Evolutionary conservation across 2,329 filamentous ascomycete species (phyloP).

Genomic region (Aureobasidium sp.): DNA sequence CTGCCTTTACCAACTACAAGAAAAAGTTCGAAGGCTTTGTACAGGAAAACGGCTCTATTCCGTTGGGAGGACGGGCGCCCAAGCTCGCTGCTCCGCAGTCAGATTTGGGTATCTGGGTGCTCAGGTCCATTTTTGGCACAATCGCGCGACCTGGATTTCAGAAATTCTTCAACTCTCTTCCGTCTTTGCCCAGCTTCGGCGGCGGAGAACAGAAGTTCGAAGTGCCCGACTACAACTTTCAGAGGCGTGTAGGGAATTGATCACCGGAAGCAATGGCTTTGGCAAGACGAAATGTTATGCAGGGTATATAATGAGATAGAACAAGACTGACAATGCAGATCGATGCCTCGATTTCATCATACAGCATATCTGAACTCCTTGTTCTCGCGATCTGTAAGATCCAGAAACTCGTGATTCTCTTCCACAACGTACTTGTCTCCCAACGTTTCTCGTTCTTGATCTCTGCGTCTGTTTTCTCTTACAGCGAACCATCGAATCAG

Average conservation of each 20-base stretch:
- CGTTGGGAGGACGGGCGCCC: slow-evolving; percentile 23
- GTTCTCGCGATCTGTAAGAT: slow-evolving; percentile 51
- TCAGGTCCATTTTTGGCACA: slow-evolving; percentile 20
- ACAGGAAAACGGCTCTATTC: slow-evolving; percentile 24
- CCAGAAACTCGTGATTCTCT: slow-evolving; percentile 23
- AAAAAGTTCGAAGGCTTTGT: slow-evolving; percentile 21
- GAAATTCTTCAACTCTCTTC: not conserved
- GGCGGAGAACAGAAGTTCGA: not conserved
- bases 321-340: not conserved
- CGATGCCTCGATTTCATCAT: not conserved
- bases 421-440: slow-evolving; percentile 19
- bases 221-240: not conserved
- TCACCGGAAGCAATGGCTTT: not conserved
- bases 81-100: slow-evolving; percentile 22
- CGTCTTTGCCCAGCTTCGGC: not conserved
- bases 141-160: slow-evolving; percentile 16
- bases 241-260: not conserved
- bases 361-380: slow-evolving; percentile 22
- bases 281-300: not conserved
- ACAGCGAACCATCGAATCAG: slow-evolving; percentile 41
- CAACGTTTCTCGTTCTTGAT: slow-evolving; percentile 12
- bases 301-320: not conserved
- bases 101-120: slow-evolving; percentile 21
- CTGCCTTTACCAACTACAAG: slow-evolving; percentile 23
- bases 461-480: slow-evolving; percentile 35